These are phyloP conservation scores for Scutellaria barbata DNA, from an alignment of 257 asterid genomes.

Conservation along the genomic window DNA sequence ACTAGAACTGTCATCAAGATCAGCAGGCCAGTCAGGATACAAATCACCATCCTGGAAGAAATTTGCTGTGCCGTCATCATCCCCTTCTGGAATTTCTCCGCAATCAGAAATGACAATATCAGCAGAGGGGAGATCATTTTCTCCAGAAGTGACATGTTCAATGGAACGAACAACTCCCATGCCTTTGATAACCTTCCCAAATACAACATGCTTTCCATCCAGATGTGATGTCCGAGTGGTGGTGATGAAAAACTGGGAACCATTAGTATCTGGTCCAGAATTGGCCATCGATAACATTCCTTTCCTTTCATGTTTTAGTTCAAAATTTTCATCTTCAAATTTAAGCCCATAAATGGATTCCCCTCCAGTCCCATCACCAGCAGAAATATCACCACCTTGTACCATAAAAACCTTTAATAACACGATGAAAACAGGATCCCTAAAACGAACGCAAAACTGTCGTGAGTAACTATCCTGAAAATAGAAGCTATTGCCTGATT, in stretches of 20 bases:
- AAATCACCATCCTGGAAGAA: constrained; percentile 86
- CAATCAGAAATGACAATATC: constrained; percentile 70
- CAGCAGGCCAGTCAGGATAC: constrained; percentile 95
- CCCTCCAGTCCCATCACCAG: constrained; percentile 95
- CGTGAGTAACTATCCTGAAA: constrained; percentile 32
- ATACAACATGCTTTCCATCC: constrained; percentile 93
- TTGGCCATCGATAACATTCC: constrained; percentile 97
- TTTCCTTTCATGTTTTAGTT: constrained; percentile 84
- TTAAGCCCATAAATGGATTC: constrained; percentile 89
- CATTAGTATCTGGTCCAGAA: constrained; percentile 84
- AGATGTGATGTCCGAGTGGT: constrained; percentile 89
- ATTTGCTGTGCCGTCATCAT: constrained; percentile 77
- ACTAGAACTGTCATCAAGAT: constrained; percentile 62
- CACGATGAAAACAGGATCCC: constrained; percentile 87
- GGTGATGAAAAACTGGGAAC: constrained; percentile 91
- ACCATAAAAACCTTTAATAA: constrained; percentile 90
- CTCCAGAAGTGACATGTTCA: constrained; percentile 73
- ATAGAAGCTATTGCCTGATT: constrained; percentile 32
- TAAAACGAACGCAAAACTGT: constrained; percentile 39
- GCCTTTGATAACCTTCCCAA: constrained; percentile 91
- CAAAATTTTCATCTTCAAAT: constrained; percentile 90
- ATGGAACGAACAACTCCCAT: constrained; percentile 91
- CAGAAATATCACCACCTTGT: constrained; percentile 95
- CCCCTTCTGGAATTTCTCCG: constrained; percentile 86
- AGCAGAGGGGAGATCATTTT: constrained; percentile 64